Conservation (phyloP, 768 basidiomycete genomes). For the Mycena floridula region DNA sequence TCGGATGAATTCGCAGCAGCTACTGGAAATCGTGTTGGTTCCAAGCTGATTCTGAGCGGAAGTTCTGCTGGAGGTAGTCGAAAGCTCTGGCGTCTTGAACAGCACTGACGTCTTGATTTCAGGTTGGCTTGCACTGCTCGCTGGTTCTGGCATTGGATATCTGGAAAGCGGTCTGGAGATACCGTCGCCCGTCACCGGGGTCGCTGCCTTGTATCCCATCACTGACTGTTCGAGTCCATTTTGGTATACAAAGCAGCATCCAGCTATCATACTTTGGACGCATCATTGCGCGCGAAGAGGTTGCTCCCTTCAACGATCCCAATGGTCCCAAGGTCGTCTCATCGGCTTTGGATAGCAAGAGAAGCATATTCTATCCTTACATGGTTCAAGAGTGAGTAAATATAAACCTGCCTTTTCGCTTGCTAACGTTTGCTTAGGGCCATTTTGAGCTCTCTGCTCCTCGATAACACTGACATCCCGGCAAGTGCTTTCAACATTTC, state of each 20-base stretch:
- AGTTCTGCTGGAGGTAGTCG: slow-evolving; percentile 34
- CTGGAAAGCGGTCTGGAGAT: slow-evolving; percentile 22
- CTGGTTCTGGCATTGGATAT: slow-evolving; percentile 30
- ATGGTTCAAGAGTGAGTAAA: slow-evolving; percentile 33
- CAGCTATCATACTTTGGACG: slow-evolving; percentile 28
- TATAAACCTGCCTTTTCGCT: neutral
- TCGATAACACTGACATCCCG: slow-evolving; percentile 25
- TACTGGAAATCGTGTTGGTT: slow-evolving; percentile 19
- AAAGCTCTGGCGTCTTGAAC: too few species aligned
- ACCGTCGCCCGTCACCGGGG: slow-evolving; percentile 23
- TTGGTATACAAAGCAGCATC: slow-evolving; percentile 28
- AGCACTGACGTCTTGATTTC: too few species aligned
- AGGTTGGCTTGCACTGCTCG: slow-evolving; percentile 30
- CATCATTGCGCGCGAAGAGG: slow-evolving; percentile 21
- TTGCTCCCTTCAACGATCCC: slow-evolving; percentile 25
- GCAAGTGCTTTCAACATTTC: slow-evolving; percentile 24
- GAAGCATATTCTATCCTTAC: slow-evolving; percentile 29
- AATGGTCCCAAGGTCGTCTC: slow-evolving; percentile 16
- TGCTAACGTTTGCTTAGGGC: slow-evolving; percentile 12
- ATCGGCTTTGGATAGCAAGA: slow-evolving; percentile 16
- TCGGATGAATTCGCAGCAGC: slow-evolving; percentile 19
- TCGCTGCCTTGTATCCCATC: slow-evolving; percentile 31
- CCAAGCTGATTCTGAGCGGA: slow-evolving; percentile 27
- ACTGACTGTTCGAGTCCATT: slow-evolving; percentile 29
- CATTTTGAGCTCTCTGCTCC: slow-evolving; percentile 21